These are phyloP conservation scores for Yamadazyma kanchanaburiensis DNA, from an alignment of 1,139 yeast genomes.

Conservation along the genomic window DNA sequence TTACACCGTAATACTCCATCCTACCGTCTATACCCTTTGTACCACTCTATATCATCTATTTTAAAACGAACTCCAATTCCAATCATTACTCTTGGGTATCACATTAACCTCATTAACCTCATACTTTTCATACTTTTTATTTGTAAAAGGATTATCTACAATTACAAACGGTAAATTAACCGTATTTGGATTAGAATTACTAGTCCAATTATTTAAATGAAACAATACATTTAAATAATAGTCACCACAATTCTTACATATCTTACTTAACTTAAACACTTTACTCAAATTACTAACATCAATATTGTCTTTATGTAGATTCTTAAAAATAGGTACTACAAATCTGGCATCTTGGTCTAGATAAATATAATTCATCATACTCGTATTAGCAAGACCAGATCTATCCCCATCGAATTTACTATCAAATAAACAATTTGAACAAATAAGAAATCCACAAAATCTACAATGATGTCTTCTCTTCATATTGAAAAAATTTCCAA, in stretches of 20 bases:
- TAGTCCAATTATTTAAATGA: constrained; percentile 20
- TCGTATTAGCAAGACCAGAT: neutral
- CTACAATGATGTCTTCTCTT: constrained; percentile 43
- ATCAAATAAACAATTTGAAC: constrained; percentile 32
- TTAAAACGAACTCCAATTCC: constrained; percentile 48
- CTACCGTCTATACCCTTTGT: too few species aligned
- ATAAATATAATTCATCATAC: constrained; percentile 22
- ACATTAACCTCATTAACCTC: constrained; percentile 8
- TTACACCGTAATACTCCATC: too few species aligned
- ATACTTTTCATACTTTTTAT: constrained; percentile 5
- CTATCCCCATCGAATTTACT: constrained; percentile 5
- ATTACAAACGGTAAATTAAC: constrained; percentile 26
- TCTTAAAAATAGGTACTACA: constrained; percentile 32
- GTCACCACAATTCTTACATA: constrained; percentile 38
- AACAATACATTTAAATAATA: constrained; percentile 26
- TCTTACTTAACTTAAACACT: constrained; percentile 27
- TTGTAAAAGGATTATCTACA: constrained; percentile 38
- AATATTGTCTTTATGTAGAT: constrained; percentile 12
- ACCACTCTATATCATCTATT: too few species aligned
- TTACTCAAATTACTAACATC: constrained; percentile 9
- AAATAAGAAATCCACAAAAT: constrained; percentile 40
- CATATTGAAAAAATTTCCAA: constrained; percentile 29
- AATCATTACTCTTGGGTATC: constrained; percentile 23
- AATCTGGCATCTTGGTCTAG: constrained; percentile 35
- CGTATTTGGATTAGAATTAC: constrained; percentile 4